Percentiles rank a stretch among this genome's conserved stretches.
phyloP scores from a whole-genome alignment of 768 basidiomycete species.

The Tremella mesenterica region DNA sequence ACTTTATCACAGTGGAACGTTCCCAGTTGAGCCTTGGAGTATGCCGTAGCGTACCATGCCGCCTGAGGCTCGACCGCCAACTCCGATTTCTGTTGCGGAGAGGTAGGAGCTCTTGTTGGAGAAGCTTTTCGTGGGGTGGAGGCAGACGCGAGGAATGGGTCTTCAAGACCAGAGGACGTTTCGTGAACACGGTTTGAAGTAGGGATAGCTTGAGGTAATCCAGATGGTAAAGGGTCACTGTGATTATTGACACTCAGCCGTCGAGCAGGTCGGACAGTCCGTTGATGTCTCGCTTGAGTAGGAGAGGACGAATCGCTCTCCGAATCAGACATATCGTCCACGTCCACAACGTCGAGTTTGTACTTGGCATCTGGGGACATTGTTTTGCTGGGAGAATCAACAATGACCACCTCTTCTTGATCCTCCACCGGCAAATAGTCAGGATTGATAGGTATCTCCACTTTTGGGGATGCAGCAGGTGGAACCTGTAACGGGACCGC shows the following conservation, averaged over 20 bases:
- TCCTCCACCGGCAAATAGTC: background rate
- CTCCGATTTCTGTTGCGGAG: constrained; percentile 27
- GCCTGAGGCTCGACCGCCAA: constrained; percentile 32
- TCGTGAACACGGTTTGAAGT: background rate
- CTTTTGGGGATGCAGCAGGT: constrained; percentile 12
- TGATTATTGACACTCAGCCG: background rate
- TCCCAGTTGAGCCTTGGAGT: constrained; percentile 61
- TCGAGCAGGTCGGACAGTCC: background rate
- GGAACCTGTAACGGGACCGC: constrained; percentile 55
- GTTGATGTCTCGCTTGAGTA: constrained; percentile 2
- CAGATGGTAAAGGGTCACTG: background rate
- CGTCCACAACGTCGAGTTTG: constrained; percentile 28
- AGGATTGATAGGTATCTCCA: background rate
- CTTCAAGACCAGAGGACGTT: constrained; percentile 7
- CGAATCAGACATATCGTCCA: constrained; percentile 27
- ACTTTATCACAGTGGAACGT: constrained; percentile 97
- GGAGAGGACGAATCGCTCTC: constrained; percentile 18
- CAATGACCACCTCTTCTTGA: constrained; percentile 7
- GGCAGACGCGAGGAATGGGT: constrained; percentile 26
- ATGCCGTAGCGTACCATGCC: constrained; percentile 59
- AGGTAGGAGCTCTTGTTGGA: background rate
- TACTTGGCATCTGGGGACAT: constrained; percentile 1
- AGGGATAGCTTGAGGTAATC: background rate
- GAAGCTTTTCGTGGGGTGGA: constrained; percentile 34
- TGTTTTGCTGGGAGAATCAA: background rate